Percentiles rank a stretch among this genome's conserved stretches.
These are phyloP conservation scores for Mollisiaceae sp. DNA, from an alignment of 2,329 filamentous ascomycete genomes.

Conservation along the genomic window DNA sequence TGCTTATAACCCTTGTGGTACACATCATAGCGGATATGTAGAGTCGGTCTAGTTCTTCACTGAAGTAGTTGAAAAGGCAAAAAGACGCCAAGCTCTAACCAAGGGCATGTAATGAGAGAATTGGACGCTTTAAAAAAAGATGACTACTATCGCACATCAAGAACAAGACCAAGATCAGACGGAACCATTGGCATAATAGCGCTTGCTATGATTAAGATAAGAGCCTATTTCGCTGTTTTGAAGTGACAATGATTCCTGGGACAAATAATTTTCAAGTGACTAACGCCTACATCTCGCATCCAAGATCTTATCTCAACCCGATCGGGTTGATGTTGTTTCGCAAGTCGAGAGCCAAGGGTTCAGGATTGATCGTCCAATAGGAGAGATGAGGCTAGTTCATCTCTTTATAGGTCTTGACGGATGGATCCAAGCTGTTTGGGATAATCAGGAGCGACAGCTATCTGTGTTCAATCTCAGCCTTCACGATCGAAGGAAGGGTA, in stretches of 20 bases:
- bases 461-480: neutral
- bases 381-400: neutral
- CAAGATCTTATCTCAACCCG: slow-evolving; percentile 11
- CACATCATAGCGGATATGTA: slow-evolving; percentile 42
- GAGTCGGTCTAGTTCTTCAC: neutral
- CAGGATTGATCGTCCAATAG: slow-evolving; percentile 8
- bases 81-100: slow-evolving; percentile 14
- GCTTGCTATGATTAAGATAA: neutral
- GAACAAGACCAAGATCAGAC: slow-evolving; percentile 21
- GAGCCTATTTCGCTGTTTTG: neutral
- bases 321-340: slow-evolving; percentile 11
- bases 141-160: slow-evolving; percentile 31
- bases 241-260: neutral
- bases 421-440: neutral
- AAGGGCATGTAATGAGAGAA: slow-evolving; percentile 3
- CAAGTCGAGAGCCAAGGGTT: neutral
- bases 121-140: slow-evolving; percentile 10
- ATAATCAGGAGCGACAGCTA: neutral
- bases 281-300: slow-evolving; percentile 24
- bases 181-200: slow-evolving; percentile 10
- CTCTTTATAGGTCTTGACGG: neutral
- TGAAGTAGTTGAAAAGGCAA: neutral
- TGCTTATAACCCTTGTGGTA: slow-evolving; percentile 28
- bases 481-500: neutral
- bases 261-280: slow-evolving; percentile 9